Conservation (phyloP, 345 rosid genomes). For the Gossypium ekmanianum region DNA sequence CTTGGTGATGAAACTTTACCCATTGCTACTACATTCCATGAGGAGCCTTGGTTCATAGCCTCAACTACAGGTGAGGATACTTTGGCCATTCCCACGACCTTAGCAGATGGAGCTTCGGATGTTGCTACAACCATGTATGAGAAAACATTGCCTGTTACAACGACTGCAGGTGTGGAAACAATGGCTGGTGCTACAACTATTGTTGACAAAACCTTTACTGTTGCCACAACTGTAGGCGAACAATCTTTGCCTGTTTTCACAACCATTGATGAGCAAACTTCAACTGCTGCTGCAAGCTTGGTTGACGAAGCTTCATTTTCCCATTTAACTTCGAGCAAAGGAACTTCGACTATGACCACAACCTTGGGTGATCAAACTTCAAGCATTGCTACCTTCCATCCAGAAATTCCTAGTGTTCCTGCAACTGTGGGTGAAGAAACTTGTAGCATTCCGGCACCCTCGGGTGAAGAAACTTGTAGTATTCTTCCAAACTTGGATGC, state of each 20-base stretch:
- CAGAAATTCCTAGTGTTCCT: background rate
- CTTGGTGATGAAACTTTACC: constrained; percentile 14
- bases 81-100: constrained; percentile 1
- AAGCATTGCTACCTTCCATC: no score
- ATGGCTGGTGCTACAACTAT: background rate
- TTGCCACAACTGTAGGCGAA: background rate
- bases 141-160: background rate
- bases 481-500: background rate
- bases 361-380: background rate
- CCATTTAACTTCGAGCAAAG: background rate
- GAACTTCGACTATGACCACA: background rate
- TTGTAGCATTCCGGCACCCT: no score
- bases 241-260: background rate
- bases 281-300: background rate
- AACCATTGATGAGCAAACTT: background rate
- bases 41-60: background rate
- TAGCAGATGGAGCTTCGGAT: constrained; percentile 21
- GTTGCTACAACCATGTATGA: background rate
- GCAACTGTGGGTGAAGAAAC: no score
- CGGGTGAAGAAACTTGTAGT: background rate
- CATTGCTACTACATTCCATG: constrained; percentile 3
- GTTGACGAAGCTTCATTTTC: background rate
- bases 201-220: background rate
- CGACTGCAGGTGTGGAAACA: background rate
- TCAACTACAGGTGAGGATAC: constrained; percentile 7